Base-by-base conservation (phyloP, 768 basidiomycete genomes). In the Naganishia randhawae region DNA sequence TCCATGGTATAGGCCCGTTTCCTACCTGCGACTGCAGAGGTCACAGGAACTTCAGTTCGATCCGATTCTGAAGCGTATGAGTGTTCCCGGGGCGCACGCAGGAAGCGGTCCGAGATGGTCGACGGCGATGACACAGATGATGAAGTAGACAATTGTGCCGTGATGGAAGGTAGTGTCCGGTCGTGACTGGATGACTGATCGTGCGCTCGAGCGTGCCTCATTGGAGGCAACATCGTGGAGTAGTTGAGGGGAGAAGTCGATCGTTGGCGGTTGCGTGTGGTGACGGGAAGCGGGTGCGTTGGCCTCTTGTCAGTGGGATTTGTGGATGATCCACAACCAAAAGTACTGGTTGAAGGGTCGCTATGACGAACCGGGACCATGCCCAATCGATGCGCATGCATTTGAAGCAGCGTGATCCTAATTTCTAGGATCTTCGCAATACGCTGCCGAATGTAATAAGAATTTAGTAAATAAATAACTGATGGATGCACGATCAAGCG, bases 381-480 rank as follows among this genome's bases (percentile, higher is more conserved):
- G 41, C 66, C 66, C 37, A 67, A 33, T 25, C 55, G 42, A 14
- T 62, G 55, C 0, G 67, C 67, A 32, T 69, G 68, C 68, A 65
- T 65, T 73, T 78, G 78, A 14, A 79, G 76, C 63, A 79, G 72
- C 22, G 76, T 73, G 11, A 79, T 70, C 41, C 78, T 73, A 27
- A 76, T 79, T 52, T 76, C 75, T 25, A 79, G 76, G 51, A 77
- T 70, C 32, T 75, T 73, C 3, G 78, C 74, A 27, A 78, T 73
- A 33, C 78, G 75, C 75, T 77, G 55, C 39, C n/a, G n/a, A n/a
- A 14, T 22, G 50, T 1, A 32, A 52, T 35, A 51, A 33, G 50
- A 66, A 35, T 4, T 51, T 42, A 50, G 55, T 37, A 1, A 55
- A 17, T n/a, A 29, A 16, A 8, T 1, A 16, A 14, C 13, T 31